phyloP scores from a whole-genome alignment of 1,139 yeast species.

The Pichia sp. region DNA sequence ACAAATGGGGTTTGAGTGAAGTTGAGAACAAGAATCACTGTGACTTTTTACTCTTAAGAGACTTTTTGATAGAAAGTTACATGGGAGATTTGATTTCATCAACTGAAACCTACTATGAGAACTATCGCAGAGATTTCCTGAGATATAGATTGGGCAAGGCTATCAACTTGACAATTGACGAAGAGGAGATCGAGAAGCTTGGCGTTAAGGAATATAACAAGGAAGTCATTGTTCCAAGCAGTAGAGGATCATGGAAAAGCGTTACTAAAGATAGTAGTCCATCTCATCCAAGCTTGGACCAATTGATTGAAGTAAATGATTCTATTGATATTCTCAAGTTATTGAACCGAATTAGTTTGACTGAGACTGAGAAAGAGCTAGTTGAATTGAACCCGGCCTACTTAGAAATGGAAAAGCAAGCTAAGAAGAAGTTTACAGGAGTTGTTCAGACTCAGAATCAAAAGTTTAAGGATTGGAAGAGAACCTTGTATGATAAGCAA shows the following conservation, averaged over 20 bases:
- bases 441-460: slow-evolving; percentile 48
- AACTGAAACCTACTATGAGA: slow-evolving; percentile 52
- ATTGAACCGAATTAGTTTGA: slow-evolving; percentile 35
- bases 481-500: slow-evolving; percentile 50
- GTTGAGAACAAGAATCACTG: slow-evolving; percentile 60
- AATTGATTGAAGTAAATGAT: slow-evolving; percentile 19
- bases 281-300: slow-evolving; percentile 26
- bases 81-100: slow-evolving; percentile 56
- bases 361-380: slow-evolving; percentile 33
- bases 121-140: slow-evolving; percentile 41
- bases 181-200: slow-evolving; percentile 17
- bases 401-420: slow-evolving; percentile 37
- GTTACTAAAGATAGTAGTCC: slow-evolving; percentile 19
- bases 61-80: slow-evolving; percentile 43
- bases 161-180: slow-evolving; percentile 17
- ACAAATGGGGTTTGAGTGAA: slow-evolving; percentile 70
- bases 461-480: slow-evolving; percentile 62
- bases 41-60: slow-evolving; percentile 52
- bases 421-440: slow-evolving; percentile 42
- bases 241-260: slow-evolving; percentile 24
- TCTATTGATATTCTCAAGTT: slow-evolving; percentile 29
- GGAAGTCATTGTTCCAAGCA: slow-evolving; percentile 21
- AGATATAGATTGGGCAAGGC: slow-evolving; percentile 33
- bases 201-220: slow-evolving; percentile 17
- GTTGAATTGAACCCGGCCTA: slow-evolving; percentile 43